phyloP scores from a whole-genome alignment of 2,329 filamentous ascomycete genomes.

The Claviceps digitariae region DNA sequence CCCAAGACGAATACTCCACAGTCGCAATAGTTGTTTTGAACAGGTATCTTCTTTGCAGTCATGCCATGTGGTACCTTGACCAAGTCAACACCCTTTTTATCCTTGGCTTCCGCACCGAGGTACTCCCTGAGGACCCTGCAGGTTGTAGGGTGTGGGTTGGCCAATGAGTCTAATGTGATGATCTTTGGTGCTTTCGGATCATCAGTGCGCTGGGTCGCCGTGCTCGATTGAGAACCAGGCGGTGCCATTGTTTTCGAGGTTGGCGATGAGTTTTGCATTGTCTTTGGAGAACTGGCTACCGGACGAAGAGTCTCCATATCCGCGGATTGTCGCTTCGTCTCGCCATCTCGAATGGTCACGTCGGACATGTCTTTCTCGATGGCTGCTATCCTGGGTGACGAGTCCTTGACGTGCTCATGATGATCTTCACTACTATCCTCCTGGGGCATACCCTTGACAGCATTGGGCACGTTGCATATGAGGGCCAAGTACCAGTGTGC shows the following conservation, averaged over 20 bases:
- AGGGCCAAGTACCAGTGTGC: constrained; percentile 91
- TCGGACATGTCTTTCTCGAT: constrained; percentile 12
- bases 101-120: constrained; percentile 55
- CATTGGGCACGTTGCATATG: constrained; percentile 71
- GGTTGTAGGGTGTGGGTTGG: constrained; percentile 47
- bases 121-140: constrained; percentile 62
- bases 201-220: not conserved
- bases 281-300: constrained; percentile 1
- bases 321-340: not conserved
- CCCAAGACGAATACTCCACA: constrained; percentile 79
- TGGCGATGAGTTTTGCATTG: not conserved
- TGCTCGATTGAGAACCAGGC: constrained; percentile 1
- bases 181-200: constrained; percentile 51
- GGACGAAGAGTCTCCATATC: not conserved
- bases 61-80: constrained; percentile 31
- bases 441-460: constrained; percentile 25
- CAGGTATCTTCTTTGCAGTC: constrained; percentile 62
- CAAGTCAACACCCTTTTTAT: constrained; percentile 38
- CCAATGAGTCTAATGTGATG: constrained; percentile 78
- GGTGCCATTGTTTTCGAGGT: constrained; percentile 6
- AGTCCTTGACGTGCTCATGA: not conserved
- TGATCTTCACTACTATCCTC: constrained; percentile 7
- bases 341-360: constrained; percentile 13
- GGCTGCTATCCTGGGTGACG: constrained; percentile 6
- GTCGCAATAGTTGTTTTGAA: constrained; percentile 74